Conservation (phyloP, 2,329 filamentous ascomycete genomes). For the Penicillium sp. region DNA sequence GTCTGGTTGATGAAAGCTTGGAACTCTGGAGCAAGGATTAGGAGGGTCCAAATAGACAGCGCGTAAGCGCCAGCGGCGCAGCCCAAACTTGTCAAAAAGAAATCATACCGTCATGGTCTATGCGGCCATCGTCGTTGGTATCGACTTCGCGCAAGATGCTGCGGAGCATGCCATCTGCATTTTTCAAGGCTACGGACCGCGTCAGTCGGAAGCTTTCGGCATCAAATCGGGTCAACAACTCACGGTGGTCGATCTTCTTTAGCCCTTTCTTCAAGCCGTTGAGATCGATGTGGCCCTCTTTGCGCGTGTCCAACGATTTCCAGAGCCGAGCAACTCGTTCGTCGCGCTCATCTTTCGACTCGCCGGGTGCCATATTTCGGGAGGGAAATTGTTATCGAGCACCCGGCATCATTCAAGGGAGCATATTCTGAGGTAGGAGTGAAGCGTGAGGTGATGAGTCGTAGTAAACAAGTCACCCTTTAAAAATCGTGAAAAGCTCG, state of each 20-base stretch:
- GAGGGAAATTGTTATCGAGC: slow-evolving; percentile 47
- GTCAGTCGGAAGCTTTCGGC: slow-evolving; percentile 26
- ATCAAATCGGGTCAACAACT: slow-evolving; percentile 36
- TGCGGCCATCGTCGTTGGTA: slow-evolving; percentile 81
- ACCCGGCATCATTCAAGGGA: slow-evolving; percentile 43
- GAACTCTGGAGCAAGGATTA: slow-evolving; percentile 66
- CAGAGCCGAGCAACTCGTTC: slow-evolving; percentile 81
- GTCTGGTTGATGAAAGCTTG: slow-evolving; percentile 82
- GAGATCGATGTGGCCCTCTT: slow-evolving; percentile 78
- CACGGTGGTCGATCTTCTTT: slow-evolving; percentile 88
- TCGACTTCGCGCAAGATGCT: slow-evolving; percentile 82
- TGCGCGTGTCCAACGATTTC: slow-evolving; percentile 74
- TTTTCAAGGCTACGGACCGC: slow-evolving; percentile 65
- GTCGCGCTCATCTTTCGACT: slow-evolving; percentile 77
- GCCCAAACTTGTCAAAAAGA: not conserved
- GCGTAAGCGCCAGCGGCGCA: not conserved
- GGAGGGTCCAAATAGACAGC: slow-evolving; percentile 1
- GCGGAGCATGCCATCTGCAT: slow-evolving; percentile 81
- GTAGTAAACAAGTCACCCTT: slow-evolving; percentile 1
- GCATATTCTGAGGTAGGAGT: slow-evolving; percentile 6
- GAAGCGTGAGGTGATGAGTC: slow-evolving; percentile 15
- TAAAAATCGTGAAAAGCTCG: slow-evolving; percentile 9
- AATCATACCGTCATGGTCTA: slow-evolving; percentile 77
- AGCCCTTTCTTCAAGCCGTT: slow-evolving; percentile 82
- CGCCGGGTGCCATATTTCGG: slow-evolving; percentile 64